These are phyloP conservation scores for Podospora fimiseda DNA, from an alignment of 495 filamentous ascomycete species.

Conservation along the genomic window DNA sequence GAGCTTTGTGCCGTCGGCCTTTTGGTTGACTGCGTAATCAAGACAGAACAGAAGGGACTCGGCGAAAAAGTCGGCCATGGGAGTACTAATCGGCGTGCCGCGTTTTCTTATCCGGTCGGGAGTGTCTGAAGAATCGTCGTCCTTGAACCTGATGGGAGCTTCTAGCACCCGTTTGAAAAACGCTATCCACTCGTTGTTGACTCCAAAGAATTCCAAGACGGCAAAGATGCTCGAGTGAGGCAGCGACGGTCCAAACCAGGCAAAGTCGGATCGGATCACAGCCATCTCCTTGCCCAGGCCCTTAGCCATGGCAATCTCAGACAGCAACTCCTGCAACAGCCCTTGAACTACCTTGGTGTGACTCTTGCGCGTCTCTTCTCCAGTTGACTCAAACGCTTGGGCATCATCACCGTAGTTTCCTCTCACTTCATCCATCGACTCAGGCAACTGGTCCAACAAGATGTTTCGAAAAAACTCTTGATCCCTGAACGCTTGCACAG, in stretches of 20 bases:
- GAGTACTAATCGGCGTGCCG: constrained; percentile 55
- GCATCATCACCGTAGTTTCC: constrained; percentile 18
- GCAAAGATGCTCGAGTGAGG: constrained; percentile 53
- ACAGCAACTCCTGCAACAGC: constrained; percentile 52
- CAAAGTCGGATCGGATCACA: constrained; percentile 55
- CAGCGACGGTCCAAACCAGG: constrained; percentile 56
- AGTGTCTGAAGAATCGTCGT: constrained; percentile 24
- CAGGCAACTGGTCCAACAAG: constrained; percentile 45
- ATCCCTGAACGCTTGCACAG: constrained; percentile 7
- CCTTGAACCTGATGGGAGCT: constrained; percentile 48
- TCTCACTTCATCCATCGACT: constrained; percentile 27
- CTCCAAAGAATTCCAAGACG: constrained; percentile 55
- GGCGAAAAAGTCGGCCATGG: constrained; percentile 52
- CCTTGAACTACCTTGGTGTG: constrained; percentile 44
- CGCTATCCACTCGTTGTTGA: constrained; percentile 50
- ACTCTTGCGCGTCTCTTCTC: constrained; percentile 12
- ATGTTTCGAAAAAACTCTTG: constrained; percentile 21
- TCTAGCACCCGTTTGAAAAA: constrained; percentile 59
- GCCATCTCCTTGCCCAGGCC: constrained; percentile 48
- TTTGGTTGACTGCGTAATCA: constrained; percentile 60
- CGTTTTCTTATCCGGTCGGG: constrained; percentile 39
- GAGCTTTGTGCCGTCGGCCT: constrained; percentile 43
- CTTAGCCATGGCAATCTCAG: constrained; percentile 53
- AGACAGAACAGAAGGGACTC: constrained; percentile 60
- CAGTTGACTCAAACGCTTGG: constrained; percentile 4